Evolutionary conservation across 768 basidiomycete species (phyloP).

Genomic region (Rhodotorula sphaerocarpa): DNA sequence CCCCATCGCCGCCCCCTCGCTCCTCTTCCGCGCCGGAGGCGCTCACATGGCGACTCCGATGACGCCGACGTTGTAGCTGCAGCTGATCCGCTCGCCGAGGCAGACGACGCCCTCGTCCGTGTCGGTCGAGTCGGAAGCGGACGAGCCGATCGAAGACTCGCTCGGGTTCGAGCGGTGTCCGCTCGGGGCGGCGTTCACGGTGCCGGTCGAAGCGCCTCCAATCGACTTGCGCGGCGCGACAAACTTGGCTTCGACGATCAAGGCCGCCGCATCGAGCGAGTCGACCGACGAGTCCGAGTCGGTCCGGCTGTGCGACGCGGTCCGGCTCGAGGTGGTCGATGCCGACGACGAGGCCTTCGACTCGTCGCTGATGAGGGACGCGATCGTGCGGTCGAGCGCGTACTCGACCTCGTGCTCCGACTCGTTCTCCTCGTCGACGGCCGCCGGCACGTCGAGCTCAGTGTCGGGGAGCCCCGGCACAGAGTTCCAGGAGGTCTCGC

Average conservation of each 20-base stretch:
- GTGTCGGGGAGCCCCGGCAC: too few species aligned
- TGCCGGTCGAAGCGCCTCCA: too few species aligned
- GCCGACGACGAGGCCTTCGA: not conserved
- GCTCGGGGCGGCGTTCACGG: too few species aligned
- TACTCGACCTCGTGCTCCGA: constrained; percentile 6
- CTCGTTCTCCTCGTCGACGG: not conserved
- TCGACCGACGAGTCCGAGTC: constrained; percentile 5
- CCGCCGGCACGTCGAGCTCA: not conserved
- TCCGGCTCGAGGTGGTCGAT: not conserved
- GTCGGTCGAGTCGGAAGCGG: constrained; percentile 8
- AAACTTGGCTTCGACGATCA: not conserved
- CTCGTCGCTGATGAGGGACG: constrained; percentile 6
- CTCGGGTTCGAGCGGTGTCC: constrained; percentile 8
- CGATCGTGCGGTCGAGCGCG: constrained; percentile 25
- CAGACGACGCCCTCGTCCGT: constrained; percentile 23
- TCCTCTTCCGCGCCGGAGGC: too few species aligned
- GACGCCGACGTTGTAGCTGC: constrained; percentile 26
- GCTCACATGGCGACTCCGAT: constrained; percentile 31
- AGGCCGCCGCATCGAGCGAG: not conserved
- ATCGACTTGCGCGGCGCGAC: not conserved
- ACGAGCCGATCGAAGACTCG: not conserved
- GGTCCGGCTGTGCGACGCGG: not conserved
- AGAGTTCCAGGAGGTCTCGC: not conserved
- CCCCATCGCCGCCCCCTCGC: too few species aligned
- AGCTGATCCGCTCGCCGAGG: constrained; percentile 23